phyloP scores from a whole-genome alignment of 148 eudicot genomes.

The Arctostaphylos glauca region DNA sequence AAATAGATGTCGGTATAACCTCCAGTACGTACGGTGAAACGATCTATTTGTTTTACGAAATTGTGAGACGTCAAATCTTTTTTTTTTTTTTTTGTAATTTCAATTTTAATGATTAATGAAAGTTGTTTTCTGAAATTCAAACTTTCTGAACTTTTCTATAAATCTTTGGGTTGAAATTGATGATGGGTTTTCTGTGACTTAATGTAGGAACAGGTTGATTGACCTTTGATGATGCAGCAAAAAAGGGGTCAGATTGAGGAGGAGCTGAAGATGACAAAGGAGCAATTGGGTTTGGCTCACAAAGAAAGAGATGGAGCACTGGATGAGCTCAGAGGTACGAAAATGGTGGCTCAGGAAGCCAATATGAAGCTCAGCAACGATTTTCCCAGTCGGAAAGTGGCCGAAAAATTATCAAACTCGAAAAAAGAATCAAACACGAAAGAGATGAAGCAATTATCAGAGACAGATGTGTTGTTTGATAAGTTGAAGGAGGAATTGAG shows the following conservation, averaged over 20 bases:
- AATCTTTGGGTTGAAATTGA: background rate
- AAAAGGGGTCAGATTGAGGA: slow-evolving; percentile 41
- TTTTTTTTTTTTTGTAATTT: background rate
- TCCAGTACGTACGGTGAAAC: too few species aligned
- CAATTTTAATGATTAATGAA: too few species aligned
- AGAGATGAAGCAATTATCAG: slow-evolving; percentile 37
- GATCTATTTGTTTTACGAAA: too few species aligned
- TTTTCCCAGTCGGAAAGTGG: slow-evolving; percentile 26
- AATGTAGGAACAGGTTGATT: slow-evolving; percentile 23
- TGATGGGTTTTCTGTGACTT: background rate
- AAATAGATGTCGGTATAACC: too few species aligned
- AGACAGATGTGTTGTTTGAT: slow-evolving; percentile 34
- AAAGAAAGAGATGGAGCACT: slow-evolving; percentile 30
- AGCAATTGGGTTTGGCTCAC: slow-evolving; percentile 27
- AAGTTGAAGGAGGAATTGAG: slow-evolving; percentile 33
- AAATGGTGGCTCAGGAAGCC: slow-evolving; percentile 27
- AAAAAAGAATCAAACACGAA: slow-evolving; percentile 31
- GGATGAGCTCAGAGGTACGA: slow-evolving; percentile 31
- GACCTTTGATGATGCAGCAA: slow-evolving; percentile 20
- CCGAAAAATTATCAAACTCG: slow-evolving; percentile 22
- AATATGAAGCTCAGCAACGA: slow-evolving; percentile 23
- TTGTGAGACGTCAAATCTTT: too few species aligned
- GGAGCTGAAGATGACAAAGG: slow-evolving; percentile 47
- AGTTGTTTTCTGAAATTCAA: too few species aligned
- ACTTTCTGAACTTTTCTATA: too few species aligned